A percentile compares a stretch with the other conserved stretches of the same genome.
These are phyloP conservation scores for Teratosphaeria viscida DNA, from an alignment of 2,329 filamentous ascomycete species.

Conservation along the genomic window DNA sequence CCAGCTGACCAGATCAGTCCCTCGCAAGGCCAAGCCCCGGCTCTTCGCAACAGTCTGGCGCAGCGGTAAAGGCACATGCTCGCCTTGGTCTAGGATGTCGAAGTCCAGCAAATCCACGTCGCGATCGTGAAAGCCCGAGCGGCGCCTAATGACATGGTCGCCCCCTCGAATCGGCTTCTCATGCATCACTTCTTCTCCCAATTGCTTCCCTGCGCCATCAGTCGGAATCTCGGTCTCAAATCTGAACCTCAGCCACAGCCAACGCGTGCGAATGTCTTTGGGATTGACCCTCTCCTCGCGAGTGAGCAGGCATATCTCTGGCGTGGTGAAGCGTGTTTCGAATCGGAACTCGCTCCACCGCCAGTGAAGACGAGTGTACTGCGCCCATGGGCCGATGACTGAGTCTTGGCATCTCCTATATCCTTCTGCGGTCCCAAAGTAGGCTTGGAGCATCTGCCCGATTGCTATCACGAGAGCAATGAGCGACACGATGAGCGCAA, in stretches of 20 bases:
- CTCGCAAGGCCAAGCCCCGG: neutral
- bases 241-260: no score
- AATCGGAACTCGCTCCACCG: neutral
- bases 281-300: neutral
- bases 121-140: neutral
- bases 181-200: no score
- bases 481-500: neutral
- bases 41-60: neutral
- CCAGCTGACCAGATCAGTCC: neutral
- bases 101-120: neutral
- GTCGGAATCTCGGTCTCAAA: no score
- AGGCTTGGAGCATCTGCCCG: neutral
- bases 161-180: no score
- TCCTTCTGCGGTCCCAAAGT: neutral
- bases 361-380: neutral
- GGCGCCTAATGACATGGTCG: no score
- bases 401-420: neutral
- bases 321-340: neutral
- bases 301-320: neutral
- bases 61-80: neutral
- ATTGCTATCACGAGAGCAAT: neutral
- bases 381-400: neutral
- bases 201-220: no score
- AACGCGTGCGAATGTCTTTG: no score
- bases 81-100: neutral